phyloP scores from a whole-genome alignment of 495 filamentous ascomycete genomes.

The Aeminium ludgeri region DNA sequence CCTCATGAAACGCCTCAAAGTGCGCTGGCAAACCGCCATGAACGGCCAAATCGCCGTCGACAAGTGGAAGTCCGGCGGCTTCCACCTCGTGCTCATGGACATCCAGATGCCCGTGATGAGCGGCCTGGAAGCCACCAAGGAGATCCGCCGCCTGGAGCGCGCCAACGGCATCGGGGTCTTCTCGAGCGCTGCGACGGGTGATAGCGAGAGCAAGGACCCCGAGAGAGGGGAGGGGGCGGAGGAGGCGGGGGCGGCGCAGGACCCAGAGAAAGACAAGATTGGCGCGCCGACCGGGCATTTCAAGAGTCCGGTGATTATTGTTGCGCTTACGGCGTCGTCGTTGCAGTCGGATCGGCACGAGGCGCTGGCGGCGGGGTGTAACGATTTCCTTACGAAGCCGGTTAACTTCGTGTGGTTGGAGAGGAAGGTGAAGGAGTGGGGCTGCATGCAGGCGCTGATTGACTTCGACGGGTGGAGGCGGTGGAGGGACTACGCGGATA shows the following conservation, averaged over 20 bases:
- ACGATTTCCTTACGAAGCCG: conserved; percentile 97
- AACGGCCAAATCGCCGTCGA: conserved; percentile 84
- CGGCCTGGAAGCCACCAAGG: conserved; percentile 87
- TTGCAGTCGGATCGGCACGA: conserved; percentile 91
- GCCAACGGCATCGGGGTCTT: conserved; percentile 85
- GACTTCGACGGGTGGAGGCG: conserved; percentile 97
- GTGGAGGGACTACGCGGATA: conserved; percentile 57
- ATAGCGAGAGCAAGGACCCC: conserved; percentile 16
- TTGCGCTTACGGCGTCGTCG: conserved; percentile 83
- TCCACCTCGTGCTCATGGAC: conserved; percentile 95
- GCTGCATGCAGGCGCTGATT: conserved; percentile 97
- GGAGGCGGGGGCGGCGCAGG: conserved; percentile 45
- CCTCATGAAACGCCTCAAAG: conserved; percentile 90
- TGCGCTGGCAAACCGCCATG: conserved; percentile 93
- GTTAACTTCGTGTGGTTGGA: conserved; percentile 97
- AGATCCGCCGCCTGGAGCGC: conserved; percentile 79
- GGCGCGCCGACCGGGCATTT: conserved; percentile 37
- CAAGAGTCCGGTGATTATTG: conserved; percentile 94
- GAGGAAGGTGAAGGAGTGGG: conserved; percentile 97
- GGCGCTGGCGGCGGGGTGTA: conserved; percentile 87
- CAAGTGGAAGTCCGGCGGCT: conserved; percentile 89
- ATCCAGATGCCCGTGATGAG: conserved; percentile 97
- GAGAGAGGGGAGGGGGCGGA: conserved; percentile 35
- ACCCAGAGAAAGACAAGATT: conserved; percentile 1
- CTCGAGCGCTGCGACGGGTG: conserved; percentile 16